Evolutionary conservation across 305 asterid species (phyloP).

Genomic region (Fraxinus velutina): DNA sequence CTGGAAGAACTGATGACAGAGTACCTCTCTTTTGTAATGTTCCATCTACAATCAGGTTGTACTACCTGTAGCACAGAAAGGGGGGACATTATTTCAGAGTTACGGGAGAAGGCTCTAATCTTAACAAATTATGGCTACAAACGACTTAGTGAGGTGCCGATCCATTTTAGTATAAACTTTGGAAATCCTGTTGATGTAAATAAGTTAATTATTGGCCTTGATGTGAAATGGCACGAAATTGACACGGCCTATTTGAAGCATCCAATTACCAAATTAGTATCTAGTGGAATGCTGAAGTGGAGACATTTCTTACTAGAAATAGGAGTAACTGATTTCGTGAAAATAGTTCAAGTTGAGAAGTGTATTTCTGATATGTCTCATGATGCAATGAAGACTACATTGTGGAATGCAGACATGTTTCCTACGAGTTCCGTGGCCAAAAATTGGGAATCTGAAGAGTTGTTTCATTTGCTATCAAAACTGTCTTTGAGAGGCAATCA

Average conservation of each 20-base stretch:
- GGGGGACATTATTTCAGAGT: conserved; percentile 46
- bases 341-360: conserved; percentile 57
- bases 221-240: conserved; percentile 68
- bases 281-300: conserved; percentile 74
- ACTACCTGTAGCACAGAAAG: conserved; percentile 56
- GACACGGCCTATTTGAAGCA: conserved; percentile 57
- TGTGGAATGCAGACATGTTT: conserved; percentile 30
- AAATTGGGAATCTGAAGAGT: conserved; percentile 83
- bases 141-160: conserved; percentile 56
- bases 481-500: conserved; percentile 48
- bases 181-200: conserved; percentile 57
- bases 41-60: conserved; percentile 78
- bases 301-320: conserved; percentile 64
- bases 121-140: conserved; percentile 74
- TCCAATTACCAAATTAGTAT: conserved; percentile 57
- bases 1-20: conserved; percentile 62
- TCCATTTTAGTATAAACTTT: conserved; percentile 62
- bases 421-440: conserved; percentile 38
- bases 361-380: conserved; percentile 40
- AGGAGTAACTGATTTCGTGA: conserved; percentile 77
- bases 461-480: conserved; percentile 48
- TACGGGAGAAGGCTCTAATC: conserved; percentile 58
- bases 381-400: conserved; percentile 33
- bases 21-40: conserved; percentile 79
- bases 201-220: conserved; percentile 50